These are phyloP conservation scores for Alternaria gansuensis DNA, from an alignment of 2,329 filamentous ascomycete genomes.

Conservation along the genomic window DNA sequence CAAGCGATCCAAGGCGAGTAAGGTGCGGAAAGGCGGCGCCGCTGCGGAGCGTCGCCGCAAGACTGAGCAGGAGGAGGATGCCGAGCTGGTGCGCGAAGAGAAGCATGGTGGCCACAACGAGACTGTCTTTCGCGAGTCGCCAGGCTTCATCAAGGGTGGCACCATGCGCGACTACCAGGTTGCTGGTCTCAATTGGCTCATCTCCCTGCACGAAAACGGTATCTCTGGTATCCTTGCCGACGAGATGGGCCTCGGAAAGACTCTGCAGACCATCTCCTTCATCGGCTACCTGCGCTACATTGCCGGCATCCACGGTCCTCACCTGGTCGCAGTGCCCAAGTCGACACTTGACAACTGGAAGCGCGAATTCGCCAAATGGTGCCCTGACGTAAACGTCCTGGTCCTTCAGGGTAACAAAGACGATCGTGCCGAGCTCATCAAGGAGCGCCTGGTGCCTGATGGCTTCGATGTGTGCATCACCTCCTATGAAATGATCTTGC, in stretches of 20 bases:
- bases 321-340: conserved; percentile 92
- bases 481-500: conserved; percentile 97
- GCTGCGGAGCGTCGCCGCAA: conserved; percentile 79
- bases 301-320: conserved; percentile 86
- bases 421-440: conserved; percentile 86
- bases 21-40: conserved; percentile 83
- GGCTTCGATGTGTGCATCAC: conserved; percentile 98
- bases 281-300: conserved; percentile 93
- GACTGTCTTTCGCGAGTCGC: conserved; percentile 87
- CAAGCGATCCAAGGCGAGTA: conserved; percentile 74
- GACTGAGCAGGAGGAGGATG: conserved; percentile 97
- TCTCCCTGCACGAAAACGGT: conserved; percentile 97
- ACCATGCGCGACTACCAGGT: conserved; percentile 97
- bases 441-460: conserved; percentile 88
- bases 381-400: conserved; percentile 91
- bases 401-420: conserved; percentile 96
- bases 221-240: conserved; percentile 98
- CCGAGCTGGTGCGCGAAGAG: conserved; percentile 85
- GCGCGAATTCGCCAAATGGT: conserved; percentile 92
- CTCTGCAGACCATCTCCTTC: conserved; percentile 95
- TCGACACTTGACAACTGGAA: conserved; percentile 99
- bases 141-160: conserved; percentile 82
- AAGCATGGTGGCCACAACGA: conserved; percentile 85
- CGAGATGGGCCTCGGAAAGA: conserved; percentile 99
- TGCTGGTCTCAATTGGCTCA: conserved; percentile 94